phyloP scores from a whole-genome alignment of 768 basidiomycete species.

The Pulveroboletus sp. region DNA sequence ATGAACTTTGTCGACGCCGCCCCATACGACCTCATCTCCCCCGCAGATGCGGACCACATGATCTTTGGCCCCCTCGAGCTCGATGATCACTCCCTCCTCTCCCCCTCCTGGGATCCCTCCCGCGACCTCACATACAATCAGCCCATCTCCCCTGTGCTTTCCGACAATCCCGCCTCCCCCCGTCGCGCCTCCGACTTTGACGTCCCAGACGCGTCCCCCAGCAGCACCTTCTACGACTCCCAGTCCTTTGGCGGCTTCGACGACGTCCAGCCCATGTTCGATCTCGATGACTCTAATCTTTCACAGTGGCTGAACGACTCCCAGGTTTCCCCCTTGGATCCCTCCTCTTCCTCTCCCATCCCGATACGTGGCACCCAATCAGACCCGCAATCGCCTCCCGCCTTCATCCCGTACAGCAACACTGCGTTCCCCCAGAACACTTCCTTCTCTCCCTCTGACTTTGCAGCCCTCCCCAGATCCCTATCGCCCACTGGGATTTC shows the following conservation, averaged over 20 bases:
- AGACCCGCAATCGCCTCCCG: constrained; percentile 39
- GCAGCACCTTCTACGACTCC: constrained; percentile 34
- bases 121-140: constrained; percentile 34
- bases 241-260: constrained; percentile 27
- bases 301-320: constrained; percentile 64
- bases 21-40: constrained; percentile 34
- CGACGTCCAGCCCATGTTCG: constrained; percentile 34
- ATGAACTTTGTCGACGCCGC: constrained; percentile 42
- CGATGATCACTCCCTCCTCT: constrained; percentile 28
- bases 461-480: constrained; percentile 59
- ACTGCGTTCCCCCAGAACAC: constrained; percentile 45
- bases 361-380: constrained; percentile 49
- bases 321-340: constrained; percentile 34
- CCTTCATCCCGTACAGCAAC: constrained; percentile 47
- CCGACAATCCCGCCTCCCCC: constrained; percentile 36
- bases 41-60: constrained; percentile 30
- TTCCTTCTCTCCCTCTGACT: constrained; percentile 56
- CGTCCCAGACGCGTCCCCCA: constrained; percentile 37
- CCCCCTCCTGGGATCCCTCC: constrained; percentile 26
- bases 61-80: constrained; percentile 34
- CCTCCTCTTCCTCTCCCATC: constrained; percentile 53
- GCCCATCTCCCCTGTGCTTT: constrained; percentile 39
- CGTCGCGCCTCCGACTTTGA: constrained; percentile 40
- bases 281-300: constrained; percentile 40
- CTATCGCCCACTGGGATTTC: constrained; percentile 53